Evolutionary conservation across 2,329 filamentous ascomycete species (phyloP), one percentile per base, ranked within the genome.

Genomic region (Epichloe scottii): DNA sequence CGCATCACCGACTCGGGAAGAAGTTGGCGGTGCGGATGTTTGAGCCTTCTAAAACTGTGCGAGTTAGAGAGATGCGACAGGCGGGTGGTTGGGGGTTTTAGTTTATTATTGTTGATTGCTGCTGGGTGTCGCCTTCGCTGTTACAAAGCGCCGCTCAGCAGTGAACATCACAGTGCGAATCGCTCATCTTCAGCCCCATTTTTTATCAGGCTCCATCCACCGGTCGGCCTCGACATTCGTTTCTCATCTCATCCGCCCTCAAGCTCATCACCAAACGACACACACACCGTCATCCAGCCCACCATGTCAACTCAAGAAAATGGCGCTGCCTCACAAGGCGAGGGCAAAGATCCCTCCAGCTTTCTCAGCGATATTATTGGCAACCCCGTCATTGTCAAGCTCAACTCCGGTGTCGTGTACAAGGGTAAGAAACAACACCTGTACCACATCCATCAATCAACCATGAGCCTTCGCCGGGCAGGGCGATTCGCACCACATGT

Each of bases 371-470:
- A 95, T 65, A 95, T 98, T 65, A 95, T 95, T 63, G 90, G 91
- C 54, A 88, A 89, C 57, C 82, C 89, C 38, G 93, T 98, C 58
- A 94, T 89, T 1, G 91, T 98, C 58, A 97, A 97, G 73, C 79
- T 98, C 60, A 98, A 98, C 72, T 96, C 90, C n/a, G 93, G 93
- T 50, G 89, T 96, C 54, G 84, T 97, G 56, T 98, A 96, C 78
- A 96, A 93, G 79, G 93, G 91, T 91, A 54, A 63, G 71, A 23
- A 1, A 17, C 8, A 40, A 14, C 21, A 21, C 35, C 8, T 33
- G 14, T 14, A 5, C 6, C 30, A 38, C 30, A 8, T 30, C 30
- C 8, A 30, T 30, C 26, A 10, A 30, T 30, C 30, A 30, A 30
- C 30, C 30, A 30, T 0, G 10, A 10, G 30, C 10, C 8, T 30